Percentiles rank a stretch among this genome's conserved stretches.
These are phyloP conservation scores for Arthrobotrys musiformis DNA, from an alignment of 2,329 filamentous ascomycete species.

Conservation along the genomic window DNA sequence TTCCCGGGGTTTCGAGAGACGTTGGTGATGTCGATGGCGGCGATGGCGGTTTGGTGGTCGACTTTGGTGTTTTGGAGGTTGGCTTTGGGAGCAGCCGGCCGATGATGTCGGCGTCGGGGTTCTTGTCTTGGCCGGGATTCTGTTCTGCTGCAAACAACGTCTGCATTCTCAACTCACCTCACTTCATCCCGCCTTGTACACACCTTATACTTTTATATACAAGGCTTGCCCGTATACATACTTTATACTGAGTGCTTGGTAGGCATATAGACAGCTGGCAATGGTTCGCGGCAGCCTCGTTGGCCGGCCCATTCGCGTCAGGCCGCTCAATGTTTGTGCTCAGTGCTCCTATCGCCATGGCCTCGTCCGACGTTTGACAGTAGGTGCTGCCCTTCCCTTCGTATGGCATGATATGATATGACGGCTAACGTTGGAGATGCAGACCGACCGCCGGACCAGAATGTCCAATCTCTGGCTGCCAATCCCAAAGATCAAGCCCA, in stretches of 20 bases:
- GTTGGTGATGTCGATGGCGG: too few relatives aligned
- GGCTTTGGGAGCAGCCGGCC: not conserved
- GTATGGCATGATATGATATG: not conserved
- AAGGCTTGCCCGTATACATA: too few relatives aligned
- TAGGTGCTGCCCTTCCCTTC: not conserved
- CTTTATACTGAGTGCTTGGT: too few relatives aligned
- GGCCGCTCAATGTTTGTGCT: slow-evolving; percentile 13
- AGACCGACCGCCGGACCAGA: slow-evolving; percentile 70
- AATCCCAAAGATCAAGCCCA: slow-evolving; percentile 60
- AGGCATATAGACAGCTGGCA: slow-evolving; percentile 1
- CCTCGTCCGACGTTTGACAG: slow-evolving; percentile 35
- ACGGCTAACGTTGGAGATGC: not conserved
- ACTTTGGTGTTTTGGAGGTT: not conserved
- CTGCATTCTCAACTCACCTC: not conserved
- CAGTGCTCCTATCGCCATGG: slow-evolving; percentile 37
- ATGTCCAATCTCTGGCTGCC: slow-evolving; percentile 84
- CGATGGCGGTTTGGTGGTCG: slow-evolving; percentile 1
- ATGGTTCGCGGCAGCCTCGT: slow-evolving; percentile 43
- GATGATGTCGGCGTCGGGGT: slow-evolving; percentile 50
- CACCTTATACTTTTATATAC: not conserved
- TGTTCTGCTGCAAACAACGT: slow-evolving; percentile 24
- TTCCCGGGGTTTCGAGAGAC: too few relatives aligned
- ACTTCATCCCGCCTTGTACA: not conserved
- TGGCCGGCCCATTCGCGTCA: slow-evolving; percentile 25
- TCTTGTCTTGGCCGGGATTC: not conserved